Conservation (phyloP, 306 rosid genomes). For the Ormosia semicastrata region DNA sequence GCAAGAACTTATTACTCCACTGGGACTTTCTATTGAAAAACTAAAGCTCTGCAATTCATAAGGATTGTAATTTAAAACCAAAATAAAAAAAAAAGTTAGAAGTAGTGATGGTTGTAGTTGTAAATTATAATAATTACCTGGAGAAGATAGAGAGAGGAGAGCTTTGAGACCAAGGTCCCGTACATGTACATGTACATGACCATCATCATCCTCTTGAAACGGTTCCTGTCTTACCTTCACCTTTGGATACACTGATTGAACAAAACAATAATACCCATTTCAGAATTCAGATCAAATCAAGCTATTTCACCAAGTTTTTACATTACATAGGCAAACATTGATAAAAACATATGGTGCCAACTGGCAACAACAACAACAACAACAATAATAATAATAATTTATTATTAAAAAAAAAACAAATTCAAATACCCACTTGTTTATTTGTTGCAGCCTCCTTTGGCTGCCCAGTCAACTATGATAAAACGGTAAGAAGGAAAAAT, state of each 20-base stretch:
- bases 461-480: not conserved
- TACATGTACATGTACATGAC: not conserved
- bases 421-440: slow-evolving; percentile 17
- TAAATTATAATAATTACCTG: slow-evolving; percentile 24
- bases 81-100: not conserved
- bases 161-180: slow-evolving; percentile 35
- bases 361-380: not conserved
- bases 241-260: slow-evolving; percentile 40
- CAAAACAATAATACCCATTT: not conserved
- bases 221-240: slow-evolving; percentile 35
- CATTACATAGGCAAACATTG: not conserved
- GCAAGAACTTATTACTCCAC: not conserved
- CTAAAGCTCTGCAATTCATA: too few relatives aligned
- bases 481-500: not conserved
- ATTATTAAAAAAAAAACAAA: not conserved
- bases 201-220: not conserved
- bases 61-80: not conserved
- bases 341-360: not conserved
- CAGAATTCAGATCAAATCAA: not conserved
- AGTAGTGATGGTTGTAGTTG: not conserved
- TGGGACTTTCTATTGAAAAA: too few relatives aligned
- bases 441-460: not conserved
- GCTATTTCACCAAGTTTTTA: not conserved
- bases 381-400: not conserved
- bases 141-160: slow-evolving; percentile 34